These are phyloP conservation scores for Sporisorium iseilematis-ciliati DNA, from an alignment of 1,284 basidiomycete genomes.

Conservation along the genomic window DNA sequence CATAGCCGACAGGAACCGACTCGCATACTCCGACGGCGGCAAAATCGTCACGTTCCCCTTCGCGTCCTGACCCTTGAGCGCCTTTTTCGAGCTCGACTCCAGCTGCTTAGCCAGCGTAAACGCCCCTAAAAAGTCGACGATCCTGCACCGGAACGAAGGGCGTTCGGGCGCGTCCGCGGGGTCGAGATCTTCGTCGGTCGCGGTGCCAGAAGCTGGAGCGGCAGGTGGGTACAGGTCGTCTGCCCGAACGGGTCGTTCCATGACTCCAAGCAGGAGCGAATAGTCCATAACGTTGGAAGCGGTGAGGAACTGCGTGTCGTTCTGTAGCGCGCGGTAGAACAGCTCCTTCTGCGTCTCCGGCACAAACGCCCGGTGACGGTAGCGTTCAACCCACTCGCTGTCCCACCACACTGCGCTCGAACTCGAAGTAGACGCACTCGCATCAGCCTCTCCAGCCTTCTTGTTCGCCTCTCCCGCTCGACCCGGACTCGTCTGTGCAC, in stretches of 20 bases:
- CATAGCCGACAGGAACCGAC: slow-evolving; percentile 54
- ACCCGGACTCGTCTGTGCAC: slow-evolving; percentile 14
- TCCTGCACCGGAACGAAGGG: slow-evolving; percentile 51
- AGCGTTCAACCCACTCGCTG: slow-evolving; percentile 54
- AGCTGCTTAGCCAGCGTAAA: slow-evolving; percentile 64
- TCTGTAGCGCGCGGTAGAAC: slow-evolving; percentile 54
- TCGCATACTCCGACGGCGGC: slow-evolving; percentile 61
- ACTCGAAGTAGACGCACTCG: slow-evolving; percentile 11
- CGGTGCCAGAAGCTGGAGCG: slow-evolving; percentile 5
- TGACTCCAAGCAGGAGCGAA: slow-evolving; percentile 63
- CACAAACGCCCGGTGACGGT: slow-evolving; percentile 52
- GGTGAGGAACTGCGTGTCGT: slow-evolving; percentile 61
- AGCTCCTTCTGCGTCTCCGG: slow-evolving; percentile 55
- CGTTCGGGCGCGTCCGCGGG: slow-evolving; percentile 17
- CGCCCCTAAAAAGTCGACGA: slow-evolving; percentile 65
- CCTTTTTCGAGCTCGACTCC: slow-evolving; percentile 61
- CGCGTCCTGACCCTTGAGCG: slow-evolving; percentile 57
- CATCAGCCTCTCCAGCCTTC: slow-evolving; percentile 4
- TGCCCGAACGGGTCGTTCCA: slow-evolving; percentile 38
- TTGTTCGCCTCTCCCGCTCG: slow-evolving; percentile 4
- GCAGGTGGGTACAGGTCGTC: slow-evolving; percentile 46
- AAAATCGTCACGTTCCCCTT: slow-evolving; percentile 62
- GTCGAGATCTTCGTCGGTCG: slow-evolving; percentile 11
- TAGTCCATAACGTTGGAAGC: slow-evolving; percentile 66
- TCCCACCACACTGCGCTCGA: slow-evolving; percentile 55